Percentiles rank a stretch among this genome's conserved stretches.
Conservation (phyloP, 768 basidiomycete genomes). For the Auricularia auricula-judae region DNA sequence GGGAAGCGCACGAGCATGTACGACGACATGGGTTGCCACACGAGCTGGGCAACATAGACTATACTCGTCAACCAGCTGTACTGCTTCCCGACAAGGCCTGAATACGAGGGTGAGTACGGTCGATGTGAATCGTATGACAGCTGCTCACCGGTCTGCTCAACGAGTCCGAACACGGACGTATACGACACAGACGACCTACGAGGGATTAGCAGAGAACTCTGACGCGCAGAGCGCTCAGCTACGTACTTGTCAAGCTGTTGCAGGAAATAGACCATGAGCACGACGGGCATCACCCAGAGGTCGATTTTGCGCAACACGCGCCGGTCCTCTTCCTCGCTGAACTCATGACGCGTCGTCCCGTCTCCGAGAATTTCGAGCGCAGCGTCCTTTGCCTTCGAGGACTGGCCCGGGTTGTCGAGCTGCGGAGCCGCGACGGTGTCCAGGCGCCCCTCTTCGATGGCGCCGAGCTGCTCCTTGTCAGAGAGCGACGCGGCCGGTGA, state of each 20-base stretch:
- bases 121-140: not conserved
- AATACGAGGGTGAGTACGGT: constrained; percentile 18
- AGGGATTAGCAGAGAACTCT: not conserved
- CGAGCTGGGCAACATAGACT: constrained; percentile 33
- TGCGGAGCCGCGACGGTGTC: not conserved
- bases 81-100: constrained; percentile 22
- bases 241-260: constrained; percentile 34
- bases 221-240: not conserved
- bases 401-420: not conserved
- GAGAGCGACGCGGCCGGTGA: not conserved
- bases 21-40: constrained; percentile 34
- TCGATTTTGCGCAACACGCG: constrained; percentile 26
- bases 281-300: constrained; percentile 25
- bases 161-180: constrained; percentile 34
- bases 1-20: constrained; percentile 30
- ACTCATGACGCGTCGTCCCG: constrained; percentile 12
- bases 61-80: constrained; percentile 35
- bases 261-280: constrained; percentile 24
- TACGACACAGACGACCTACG: constrained; percentile 34
- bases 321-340: constrained; percentile 23
- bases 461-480: not conserved
- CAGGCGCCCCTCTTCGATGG: not conserved
- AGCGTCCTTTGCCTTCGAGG: constrained; percentile 15
- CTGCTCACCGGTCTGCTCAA: constrained; percentile 22
- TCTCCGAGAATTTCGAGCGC: constrained; percentile 22